phyloP scores from a whole-genome alignment of 495 filamentous ascomycete genomes.

The Xylaria castorea region DNA sequence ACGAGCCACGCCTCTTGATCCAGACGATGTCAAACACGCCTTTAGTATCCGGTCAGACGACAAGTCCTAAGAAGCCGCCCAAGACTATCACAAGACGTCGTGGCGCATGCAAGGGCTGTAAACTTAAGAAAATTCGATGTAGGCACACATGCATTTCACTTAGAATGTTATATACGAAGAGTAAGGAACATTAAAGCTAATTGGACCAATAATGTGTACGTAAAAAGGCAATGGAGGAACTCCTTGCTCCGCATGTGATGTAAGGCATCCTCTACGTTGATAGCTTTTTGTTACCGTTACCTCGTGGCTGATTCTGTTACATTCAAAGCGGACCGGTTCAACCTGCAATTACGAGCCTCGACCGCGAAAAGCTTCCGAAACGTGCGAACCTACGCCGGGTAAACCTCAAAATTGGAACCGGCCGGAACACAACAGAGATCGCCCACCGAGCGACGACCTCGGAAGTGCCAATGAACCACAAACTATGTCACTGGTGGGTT shows the following conservation, averaged over 20 bases:
- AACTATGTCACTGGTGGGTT: constrained; percentile 9
- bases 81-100: constrained; percentile 12
- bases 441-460: neutral
- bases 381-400: neutral
- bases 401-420: neutral
- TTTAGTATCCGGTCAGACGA: neutral
- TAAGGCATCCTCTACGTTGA: constrained; percentile 13
- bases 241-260: constrained; percentile 18
- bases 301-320: constrained; percentile 4
- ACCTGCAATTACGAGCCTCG: constrained; percentile 14
- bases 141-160: neutral
- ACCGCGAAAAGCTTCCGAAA: neutral
- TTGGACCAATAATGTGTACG: neutral
- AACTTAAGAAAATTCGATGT: constrained; percentile 17
- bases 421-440: neutral
- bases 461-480: neutral
- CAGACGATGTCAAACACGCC: constrained; percentile 1
- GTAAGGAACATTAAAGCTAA: neutral
- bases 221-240: constrained; percentile 18
- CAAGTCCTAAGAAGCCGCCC: neutral
- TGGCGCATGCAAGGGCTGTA: constrained; percentile 14
- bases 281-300: neutral
- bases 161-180: neutral
- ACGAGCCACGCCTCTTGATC: neutral
- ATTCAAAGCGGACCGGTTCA: constrained; percentile 11